Percentiles rank a stretch among this genome's conserved stretches.
phyloP scores from a whole-genome alignment of 257 asterid genomes.

The Voacanga thouarsii region DNA sequence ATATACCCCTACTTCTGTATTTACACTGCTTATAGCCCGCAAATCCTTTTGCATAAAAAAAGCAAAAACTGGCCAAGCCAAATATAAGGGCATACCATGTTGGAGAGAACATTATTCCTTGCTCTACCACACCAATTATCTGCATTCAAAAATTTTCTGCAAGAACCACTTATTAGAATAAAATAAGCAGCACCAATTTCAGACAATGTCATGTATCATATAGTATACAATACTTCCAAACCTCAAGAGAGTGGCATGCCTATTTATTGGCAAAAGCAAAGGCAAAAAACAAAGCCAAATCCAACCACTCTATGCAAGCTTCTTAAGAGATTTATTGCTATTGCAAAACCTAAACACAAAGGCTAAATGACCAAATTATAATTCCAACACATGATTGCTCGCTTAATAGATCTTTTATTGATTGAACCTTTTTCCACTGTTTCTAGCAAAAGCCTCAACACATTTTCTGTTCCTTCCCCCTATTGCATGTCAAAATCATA shows the following conservation, averaged over 20 bases:
- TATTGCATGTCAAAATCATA: conserved; percentile 39
- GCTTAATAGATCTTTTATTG: not conserved
- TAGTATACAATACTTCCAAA: not conserved
- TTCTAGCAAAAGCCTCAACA: conserved; percentile 86
- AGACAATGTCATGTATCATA: not conserved
- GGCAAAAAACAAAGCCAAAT: too few relatives aligned
- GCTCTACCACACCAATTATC: conserved; percentile 23
- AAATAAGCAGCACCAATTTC: not conserved
- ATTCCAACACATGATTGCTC: not conserved
- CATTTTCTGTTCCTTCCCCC: conserved; percentile 96
- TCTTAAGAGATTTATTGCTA: too few relatives aligned
- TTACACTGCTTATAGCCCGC: too few relatives aligned
- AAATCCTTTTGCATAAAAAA: too few relatives aligned
- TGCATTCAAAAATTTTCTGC: conserved; percentile 17
- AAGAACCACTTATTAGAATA: conserved; percentile 4
- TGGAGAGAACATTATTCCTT: conserved; percentile 21
- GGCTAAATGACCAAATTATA: too few relatives aligned
- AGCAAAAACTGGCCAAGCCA: too few relatives aligned
- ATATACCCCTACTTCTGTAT: too few relatives aligned
- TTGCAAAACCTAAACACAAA: too few relatives aligned
- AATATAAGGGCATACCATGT: too few relatives aligned
- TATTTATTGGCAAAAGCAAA: too few relatives aligned
- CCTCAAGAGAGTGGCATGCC: too few relatives aligned
- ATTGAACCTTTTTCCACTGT: conserved; percentile 64
- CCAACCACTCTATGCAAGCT: too few relatives aligned